Evolutionary conservation across 805 yeast genomes (phyloP).

Genomic region (Tetrapisispora arboricola): DNA sequence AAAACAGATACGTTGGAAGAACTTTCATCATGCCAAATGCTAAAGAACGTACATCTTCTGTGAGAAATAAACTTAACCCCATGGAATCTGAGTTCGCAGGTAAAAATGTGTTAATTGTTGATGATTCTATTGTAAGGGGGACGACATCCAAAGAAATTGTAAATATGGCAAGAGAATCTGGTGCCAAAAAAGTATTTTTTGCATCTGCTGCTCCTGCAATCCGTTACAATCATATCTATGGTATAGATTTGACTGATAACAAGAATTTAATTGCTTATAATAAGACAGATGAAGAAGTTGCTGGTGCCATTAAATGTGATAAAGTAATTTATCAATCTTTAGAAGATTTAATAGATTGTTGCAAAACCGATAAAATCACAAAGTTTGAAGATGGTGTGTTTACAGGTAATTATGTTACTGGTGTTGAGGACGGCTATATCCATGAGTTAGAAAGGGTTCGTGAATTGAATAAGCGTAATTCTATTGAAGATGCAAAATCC

Average conservation of each 20-base stretch:
- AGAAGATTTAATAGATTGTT: constrained; percentile 74
- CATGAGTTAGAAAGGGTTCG: constrained; percentile 73
- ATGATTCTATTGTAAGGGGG: constrained; percentile 96
- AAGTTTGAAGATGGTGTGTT: constrained; percentile 94
- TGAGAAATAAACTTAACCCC: constrained; percentile 89
- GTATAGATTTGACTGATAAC: constrained; percentile 94
- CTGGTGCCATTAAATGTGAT: constrained; percentile 78
- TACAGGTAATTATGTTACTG: constrained; percentile 92
- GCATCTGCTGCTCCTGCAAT: constrained; percentile 99
- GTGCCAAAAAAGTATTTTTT: constrained; percentile 88
- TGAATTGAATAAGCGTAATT: constrained; percentile 57
- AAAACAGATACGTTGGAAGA: constrained; percentile 93
- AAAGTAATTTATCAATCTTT: constrained; percentile 79
- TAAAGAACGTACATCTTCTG: constrained; percentile 84
- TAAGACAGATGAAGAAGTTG: constrained; percentile 64
- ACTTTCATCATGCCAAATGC: constrained; percentile 99
- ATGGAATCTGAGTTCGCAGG: constrained; percentile 88
- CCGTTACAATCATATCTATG: constrained; percentile 89
- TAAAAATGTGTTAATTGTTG: constrained; percentile 80
- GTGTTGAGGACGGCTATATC: constrained; percentile 74
- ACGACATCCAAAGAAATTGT: constrained; percentile 95
- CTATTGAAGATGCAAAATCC: constrained; percentile 57
- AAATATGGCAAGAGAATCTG: constrained; percentile 97
- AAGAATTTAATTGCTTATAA: constrained; percentile 85
- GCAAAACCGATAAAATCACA: constrained; percentile 36